Conservation (phyloP, 2,329 filamentous ascomycete species). For the Talaromyces funiculosus region DNA sequence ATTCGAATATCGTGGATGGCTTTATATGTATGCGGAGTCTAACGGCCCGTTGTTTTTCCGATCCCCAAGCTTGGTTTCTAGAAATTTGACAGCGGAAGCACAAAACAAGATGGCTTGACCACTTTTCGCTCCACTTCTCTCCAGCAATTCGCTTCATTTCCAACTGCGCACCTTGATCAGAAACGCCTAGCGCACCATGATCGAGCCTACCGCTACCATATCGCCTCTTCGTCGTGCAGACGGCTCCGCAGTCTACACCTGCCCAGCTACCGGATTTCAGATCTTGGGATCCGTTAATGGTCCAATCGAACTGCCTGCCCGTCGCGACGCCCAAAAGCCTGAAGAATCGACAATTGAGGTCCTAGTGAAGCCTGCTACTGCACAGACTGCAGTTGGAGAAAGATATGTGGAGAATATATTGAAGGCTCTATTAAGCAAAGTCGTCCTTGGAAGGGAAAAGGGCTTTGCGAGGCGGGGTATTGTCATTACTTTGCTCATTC, state of each 20-base stretch:
- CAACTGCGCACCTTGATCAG: background rate
- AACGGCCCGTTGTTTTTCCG: background rate
- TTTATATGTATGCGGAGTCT: background rate
- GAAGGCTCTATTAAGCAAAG: conserved; percentile 30
- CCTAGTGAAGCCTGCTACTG: conserved; percentile 76
- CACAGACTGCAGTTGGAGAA: conserved; percentile 76
- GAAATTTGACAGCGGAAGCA: background rate
- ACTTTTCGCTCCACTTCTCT: background rate
- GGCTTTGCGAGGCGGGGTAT: conserved; percentile 38
- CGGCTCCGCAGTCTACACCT: conserved; percentile 39
- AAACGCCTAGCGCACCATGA: conserved; percentile 27
- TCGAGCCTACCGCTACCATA: conserved; percentile 30
- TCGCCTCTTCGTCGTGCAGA: conserved; percentile 33
- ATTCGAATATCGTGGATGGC: background rate
- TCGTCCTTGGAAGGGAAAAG: conserved; percentile 41
- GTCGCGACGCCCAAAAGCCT: conserved; percentile 76
- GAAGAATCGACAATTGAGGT: conserved; percentile 90
- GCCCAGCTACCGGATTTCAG: conserved; percentile 58
- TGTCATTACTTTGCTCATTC: conserved; percentile 39
- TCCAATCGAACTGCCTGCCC: conserved; percentile 74
- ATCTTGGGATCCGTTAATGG: conserved; percentile 86
- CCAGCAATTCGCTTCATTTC: background rate
- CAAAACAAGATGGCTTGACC: background rate
- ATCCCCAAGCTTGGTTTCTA: background rate
- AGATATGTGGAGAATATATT: conserved; percentile 67